Evolutionary conservation across 805 yeast species (phyloP).

Genomic region (Yamadazyma endophytica): DNA sequence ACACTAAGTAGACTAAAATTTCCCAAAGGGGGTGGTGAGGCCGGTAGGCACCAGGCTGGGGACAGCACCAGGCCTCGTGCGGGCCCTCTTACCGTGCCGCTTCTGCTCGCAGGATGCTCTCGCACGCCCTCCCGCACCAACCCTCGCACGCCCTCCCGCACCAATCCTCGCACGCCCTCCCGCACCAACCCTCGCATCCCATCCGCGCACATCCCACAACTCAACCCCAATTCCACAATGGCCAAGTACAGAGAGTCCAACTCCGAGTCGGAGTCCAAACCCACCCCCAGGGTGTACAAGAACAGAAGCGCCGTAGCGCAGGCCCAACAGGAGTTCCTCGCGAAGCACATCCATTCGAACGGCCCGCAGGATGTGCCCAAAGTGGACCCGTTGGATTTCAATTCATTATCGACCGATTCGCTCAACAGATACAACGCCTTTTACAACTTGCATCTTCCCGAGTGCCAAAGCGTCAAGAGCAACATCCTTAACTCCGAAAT

Average conservation of each 20-base stretch:
- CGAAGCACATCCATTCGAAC: constrained; percentile 68
- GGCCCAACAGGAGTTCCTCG: constrained; percentile 62
- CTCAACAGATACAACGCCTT: constrained; percentile 65
- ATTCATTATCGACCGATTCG: constrained; percentile 54
- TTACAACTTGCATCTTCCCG: constrained; percentile 53
- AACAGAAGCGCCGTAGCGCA: constrained; percentile 52
- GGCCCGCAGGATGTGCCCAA: constrained; percentile 58
- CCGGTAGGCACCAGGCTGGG: no score
- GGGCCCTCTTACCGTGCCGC: no score
- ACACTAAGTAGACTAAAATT: no score
- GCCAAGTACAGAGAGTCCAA: constrained; percentile 27
- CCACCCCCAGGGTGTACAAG: constrained; percentile 42
- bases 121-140: no score
- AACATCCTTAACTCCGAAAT: constrained; percentile 64
- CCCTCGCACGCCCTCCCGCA: no score
- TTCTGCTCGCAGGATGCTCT: no score
- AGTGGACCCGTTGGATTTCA: constrained; percentile 66
- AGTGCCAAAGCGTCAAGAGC: constrained; percentile 64
- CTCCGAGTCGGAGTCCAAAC: constrained; percentile 33
- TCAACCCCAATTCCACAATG: no score
- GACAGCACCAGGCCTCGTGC: no score
- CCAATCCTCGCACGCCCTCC: no score
- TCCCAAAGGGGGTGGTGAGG: no score
- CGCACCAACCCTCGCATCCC: no score
- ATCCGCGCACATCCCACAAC: no score